phyloP scores from a whole-genome alignment of 305 asterid genomes.

The Fraxinus velutina region DNA sequence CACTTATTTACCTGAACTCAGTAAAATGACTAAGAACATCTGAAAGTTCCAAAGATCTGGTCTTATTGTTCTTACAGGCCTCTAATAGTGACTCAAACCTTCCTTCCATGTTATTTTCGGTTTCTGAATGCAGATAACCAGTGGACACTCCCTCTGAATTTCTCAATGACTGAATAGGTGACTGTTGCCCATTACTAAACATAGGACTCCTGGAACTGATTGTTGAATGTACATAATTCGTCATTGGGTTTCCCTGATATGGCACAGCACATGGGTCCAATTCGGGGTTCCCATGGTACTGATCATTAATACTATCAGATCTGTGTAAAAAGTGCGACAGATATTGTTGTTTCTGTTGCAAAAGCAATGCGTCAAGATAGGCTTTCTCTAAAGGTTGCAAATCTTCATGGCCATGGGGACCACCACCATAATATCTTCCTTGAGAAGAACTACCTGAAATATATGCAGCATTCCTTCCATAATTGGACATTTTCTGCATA shows the following conservation, averaged over 20 bases:
- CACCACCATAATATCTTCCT: slow-evolving; percentile 36
- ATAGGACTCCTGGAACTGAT: slow-evolving; percentile 35
- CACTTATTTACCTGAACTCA: slow-evolving; percentile 52
- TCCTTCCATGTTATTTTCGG: slow-evolving; percentile 41
- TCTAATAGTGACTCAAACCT: slow-evolving; percentile 48
- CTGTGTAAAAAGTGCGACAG: slow-evolving; percentile 39
- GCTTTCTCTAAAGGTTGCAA: slow-evolving; percentile 60
- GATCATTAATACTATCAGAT: slow-evolving; percentile 35
- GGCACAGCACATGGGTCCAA: slow-evolving; percentile 28
- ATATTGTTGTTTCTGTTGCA: slow-evolving; percentile 54
- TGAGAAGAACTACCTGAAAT: slow-evolving; percentile 35
- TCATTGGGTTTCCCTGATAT: slow-evolving; percentile 34
- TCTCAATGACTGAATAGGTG: slow-evolving; percentile 37
- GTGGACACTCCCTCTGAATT: slow-evolving; percentile 38
- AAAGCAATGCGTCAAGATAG: slow-evolving; percentile 59
- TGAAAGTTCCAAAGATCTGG: slow-evolving; percentile 54
- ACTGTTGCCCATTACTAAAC: slow-evolving; percentile 43
- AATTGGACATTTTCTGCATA: slow-evolving; percentile 34
- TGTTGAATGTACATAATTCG: slow-evolving; percentile 32
- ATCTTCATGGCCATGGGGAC: slow-evolving; percentile 39
- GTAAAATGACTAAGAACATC: slow-evolving; percentile 58
- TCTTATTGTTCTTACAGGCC: slow-evolving; percentile 57
- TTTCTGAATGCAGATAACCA: slow-evolving; percentile 33
- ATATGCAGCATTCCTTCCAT: slow-evolving; percentile 27
- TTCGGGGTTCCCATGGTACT: slow-evolving; percentile 36